Evolutionary conservation across 2,329 filamentous ascomycete genomes (phyloP), one percentile per base, ranked within the genome.

Genomic region (Diaporthe destruens): DNA sequence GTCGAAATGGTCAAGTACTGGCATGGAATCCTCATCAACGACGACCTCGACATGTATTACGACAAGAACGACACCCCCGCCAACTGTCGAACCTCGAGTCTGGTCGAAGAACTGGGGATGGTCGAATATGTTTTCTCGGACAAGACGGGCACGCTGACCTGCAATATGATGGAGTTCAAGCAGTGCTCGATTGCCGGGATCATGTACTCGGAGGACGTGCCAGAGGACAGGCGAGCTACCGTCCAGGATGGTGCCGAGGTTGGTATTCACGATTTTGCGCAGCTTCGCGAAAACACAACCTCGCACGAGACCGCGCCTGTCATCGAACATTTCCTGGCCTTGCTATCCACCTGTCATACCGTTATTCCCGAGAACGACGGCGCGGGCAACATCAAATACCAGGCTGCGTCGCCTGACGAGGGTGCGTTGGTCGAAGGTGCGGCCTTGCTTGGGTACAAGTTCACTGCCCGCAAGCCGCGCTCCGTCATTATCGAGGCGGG

Each of bases 91-190:
- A 99, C 96, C 0, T 98, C 96, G 2, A 98, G 95, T 76, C 86
- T 99, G 80, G 96, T 99, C 14, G 96, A 99, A 84, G 97, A 99
- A 80, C 85, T 99, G 56, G 96, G 96, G 71, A 98, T 98, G 88
- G 97, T 99, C 56, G 96, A 98, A 80, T 99, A 97, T 79, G 96
- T 99, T 75, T 99, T 99, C 81, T 98, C 95, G 0, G 96, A 98
- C 86, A 98, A 98, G 86, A 98, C 96, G 1, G 96, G 96, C 55
- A 98, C 96, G 5, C 85, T 98, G 78, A 98, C 96, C n/a, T 97
- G 95, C 84, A 98, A 98, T 80, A 92, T 94, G 88, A 98, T 99
- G 96, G 96, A 98, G 82, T 99, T 98, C 82, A 95, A 95, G 80
- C 95, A 98, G 82, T 97, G 94, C 79, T 93, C 93, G 0, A 98